Base-by-base conservation (phyloP, 805 yeast species). In the Starmerella bombicola region DNA sequence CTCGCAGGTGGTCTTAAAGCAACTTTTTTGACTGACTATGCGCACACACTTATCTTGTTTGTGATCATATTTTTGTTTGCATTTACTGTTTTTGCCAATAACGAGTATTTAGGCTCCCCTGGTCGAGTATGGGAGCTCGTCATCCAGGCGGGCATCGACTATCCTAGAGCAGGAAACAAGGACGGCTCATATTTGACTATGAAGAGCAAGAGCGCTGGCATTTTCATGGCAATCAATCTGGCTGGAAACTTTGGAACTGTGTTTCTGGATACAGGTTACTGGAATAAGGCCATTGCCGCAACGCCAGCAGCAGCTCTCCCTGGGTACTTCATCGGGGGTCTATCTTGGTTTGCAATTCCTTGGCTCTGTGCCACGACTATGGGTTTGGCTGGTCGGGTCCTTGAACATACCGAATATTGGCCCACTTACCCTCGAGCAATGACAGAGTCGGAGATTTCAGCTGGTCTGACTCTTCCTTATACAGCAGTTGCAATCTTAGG, bases 221-320 rank as follows among this genome's bases (percentile, higher is more conserved):
- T 85, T 37, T 86, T 86, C 68, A 76, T 83, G 51, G 88, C 84
- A 30, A 82, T 86, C 59, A 85, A 79, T 60, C 67, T 84, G 48
- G 84, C 83, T 36, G 95, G 95, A 50, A 83, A 83, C 61, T 83
- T 82, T 55, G 93, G 93, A 42, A 81, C 93, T 20, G 93, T 82
- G 15, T 83, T 80, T 58, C 63, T 83, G 53, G 95, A 83, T 59
- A 79, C 79, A 51, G 91, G 93, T 21, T 84, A 83, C 62, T 82
- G 85, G 76, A 80, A 80, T 63, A 83, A 83, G 63, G 93, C 93
- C 10, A 80, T 84, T 57, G 83, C 93, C 22, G 77, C 88, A 7
- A 70, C 78, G 45, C 93, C 94, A 18, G 80, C 75, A 9, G 76
- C 91, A 34, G 83, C 93, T 23, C 64, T 84, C 50, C 88, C 91